A percentile compares a stretch with the other conserved stretches of the same genome.
Evolutionary conservation across 2,329 filamentous ascomycete genomes (phyloP).

Genomic region (Pseudogymnoascus sp.): DNA sequence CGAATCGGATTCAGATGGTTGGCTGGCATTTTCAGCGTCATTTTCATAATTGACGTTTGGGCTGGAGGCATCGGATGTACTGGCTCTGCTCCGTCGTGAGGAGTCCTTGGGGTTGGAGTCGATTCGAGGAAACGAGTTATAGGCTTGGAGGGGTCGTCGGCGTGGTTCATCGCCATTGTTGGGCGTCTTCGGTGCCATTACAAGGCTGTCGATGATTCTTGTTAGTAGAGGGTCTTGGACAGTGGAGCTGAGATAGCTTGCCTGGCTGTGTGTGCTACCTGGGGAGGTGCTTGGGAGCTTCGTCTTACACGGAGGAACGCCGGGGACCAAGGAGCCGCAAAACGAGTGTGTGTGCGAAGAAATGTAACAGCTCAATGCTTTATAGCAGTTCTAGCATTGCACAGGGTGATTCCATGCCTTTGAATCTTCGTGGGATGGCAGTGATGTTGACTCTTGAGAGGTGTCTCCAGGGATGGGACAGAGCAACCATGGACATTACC

Average conservation of each 20-base stretch:
- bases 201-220: neutral
- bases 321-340: neutral
- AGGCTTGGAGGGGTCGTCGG: constrained; percentile 29
- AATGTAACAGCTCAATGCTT: neutral
- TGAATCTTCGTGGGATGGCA: neutral
- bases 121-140: constrained; percentile 33
- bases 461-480: neutral
- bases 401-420: neutral
- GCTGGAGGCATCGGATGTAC: constrained; percentile 19
- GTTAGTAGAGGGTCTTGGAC: neutral
- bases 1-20: neutral
- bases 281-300: neutral
- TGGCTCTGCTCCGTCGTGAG: constrained; percentile 22
- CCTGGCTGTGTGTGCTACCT: neutral
- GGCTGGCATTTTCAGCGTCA: neutral
- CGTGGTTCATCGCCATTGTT: constrained; percentile 14
- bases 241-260: neutral
- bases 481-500: neutral
- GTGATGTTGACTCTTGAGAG: neutral
- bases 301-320: neutral
- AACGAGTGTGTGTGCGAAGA: neutral
- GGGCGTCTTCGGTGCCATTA: neutral
- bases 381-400: neutral
- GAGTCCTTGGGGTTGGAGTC: constrained; percentile 22
- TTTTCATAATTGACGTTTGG: neutral